Percentiles rank a stretch among this genome's conserved stretches.
phyloP scores from a whole-genome alignment of 768 basidiomycete species.

The Boletus tylopilopsis region DNA sequence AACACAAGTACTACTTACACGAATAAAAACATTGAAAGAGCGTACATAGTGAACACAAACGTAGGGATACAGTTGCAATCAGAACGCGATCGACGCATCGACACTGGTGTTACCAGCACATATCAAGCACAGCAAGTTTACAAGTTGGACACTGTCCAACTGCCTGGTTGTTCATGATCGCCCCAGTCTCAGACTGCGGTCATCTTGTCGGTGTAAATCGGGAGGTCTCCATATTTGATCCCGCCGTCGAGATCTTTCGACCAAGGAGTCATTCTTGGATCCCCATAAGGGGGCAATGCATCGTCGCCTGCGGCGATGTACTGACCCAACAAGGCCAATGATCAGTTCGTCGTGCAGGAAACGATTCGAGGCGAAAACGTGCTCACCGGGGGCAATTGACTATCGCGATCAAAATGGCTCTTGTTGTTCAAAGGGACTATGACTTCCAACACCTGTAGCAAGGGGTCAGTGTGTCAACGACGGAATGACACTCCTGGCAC shows the following conservation, averaged over 20 bases:
- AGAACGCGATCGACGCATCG: constrained; percentile 17
- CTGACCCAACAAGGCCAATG: constrained; percentile 18
- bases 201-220: constrained; percentile 39
- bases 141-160: constrained; percentile 9
- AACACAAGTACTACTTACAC: not conserved
- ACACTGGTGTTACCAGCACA: constrained; percentile 10
- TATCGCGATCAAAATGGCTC: constrained; percentile 40
- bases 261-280: constrained; percentile 23
- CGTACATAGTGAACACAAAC: not conserved
- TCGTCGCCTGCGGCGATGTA: constrained; percentile 40
- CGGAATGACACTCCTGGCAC: constrained; percentile 5
- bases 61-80: not conserved
- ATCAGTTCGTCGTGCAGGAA: not conserved
- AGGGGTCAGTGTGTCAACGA: not conserved
- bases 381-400: constrained; percentile 43
- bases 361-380: not conserved
- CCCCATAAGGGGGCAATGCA: constrained; percentile 29
- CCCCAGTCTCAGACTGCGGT: constrained; percentile 2
- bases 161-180: not conserved
- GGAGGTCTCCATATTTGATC: constrained; percentile 36
- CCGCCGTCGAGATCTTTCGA: constrained; percentile 27
- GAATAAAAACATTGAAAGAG: not conserved
- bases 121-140: not conserved
- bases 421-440: constrained; percentile 32
- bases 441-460: constrained; percentile 36